Conservation (phyloP, 176 grass and related monocot species). For the Oryza meridionalis region DNA sequence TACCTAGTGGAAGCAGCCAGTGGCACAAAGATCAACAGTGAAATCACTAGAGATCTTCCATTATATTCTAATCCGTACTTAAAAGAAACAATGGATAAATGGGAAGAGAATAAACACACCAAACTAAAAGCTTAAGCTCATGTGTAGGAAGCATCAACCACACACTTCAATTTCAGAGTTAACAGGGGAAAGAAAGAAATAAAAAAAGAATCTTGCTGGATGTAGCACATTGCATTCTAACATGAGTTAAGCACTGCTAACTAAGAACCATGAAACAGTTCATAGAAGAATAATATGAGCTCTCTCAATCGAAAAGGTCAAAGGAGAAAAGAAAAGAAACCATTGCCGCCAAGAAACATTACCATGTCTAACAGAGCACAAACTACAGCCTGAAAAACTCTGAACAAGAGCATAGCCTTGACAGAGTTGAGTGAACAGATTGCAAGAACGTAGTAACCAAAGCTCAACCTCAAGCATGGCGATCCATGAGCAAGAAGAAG, state of each 20-base stretch:
- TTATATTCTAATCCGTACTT: background rate
- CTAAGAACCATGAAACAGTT: background rate
- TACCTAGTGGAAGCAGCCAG: background rate
- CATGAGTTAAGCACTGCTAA: background rate
- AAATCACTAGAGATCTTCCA: background rate
- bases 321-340: too few relatives aligned
- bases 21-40: conserved; percentile 17
- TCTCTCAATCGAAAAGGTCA: too few relatives aligned
- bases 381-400: too few relatives aligned
- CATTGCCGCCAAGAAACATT: too few relatives aligned
- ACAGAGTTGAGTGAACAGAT: too few relatives aligned
- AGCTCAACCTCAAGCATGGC: too few relatives aligned
- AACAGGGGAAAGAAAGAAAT: too few relatives aligned
- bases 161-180: background rate
- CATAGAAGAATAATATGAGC: background rate
- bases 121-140: background rate
- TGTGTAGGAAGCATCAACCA: background rate
- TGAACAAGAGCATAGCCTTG: background rate
- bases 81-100: background rate
- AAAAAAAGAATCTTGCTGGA: background rate
- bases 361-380: too few relatives aligned
- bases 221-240: background rate
- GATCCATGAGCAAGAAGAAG: background rate
- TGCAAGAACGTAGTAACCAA: background rate
- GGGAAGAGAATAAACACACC: background rate